Percentiles rank a stretch among this genome's conserved stretches.
These are phyloP conservation scores for Platanthera guangdongensis DNA, from an alignment of 106 monocot species.

Conservation along the genomic window DNA sequence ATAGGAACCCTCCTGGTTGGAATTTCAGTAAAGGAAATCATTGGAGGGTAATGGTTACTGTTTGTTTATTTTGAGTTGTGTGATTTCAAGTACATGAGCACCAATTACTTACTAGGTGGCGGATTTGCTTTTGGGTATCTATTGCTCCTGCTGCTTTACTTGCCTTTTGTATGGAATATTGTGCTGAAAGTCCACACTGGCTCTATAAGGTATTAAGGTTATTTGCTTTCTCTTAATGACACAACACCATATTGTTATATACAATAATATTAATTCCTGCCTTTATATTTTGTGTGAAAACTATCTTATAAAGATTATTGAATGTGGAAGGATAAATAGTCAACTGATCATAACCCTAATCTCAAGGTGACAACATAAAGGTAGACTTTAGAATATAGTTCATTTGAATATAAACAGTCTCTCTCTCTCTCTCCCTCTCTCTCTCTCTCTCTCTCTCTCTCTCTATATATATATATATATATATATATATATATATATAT, in stretches of 20 bases:
- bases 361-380: too few relatives aligned
- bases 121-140: conserved; percentile 93
- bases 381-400: too few relatives aligned
- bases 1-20: conserved; percentile 70
- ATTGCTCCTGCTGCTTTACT: conserved; percentile 63
- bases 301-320: background rate
- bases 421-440: too few relatives aligned
- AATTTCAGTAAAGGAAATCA: conserved; percentile 57
- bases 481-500: too few relatives aligned
- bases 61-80: background rate
- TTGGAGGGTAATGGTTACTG: conserved; percentile 45
- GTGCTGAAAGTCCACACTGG: conserved; percentile 97
- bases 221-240: background rate
- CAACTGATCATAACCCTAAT: too few relatives aligned
- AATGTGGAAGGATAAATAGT: background rate
- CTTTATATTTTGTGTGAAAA: background rate
- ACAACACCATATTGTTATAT: background rate
- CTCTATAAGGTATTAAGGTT: conserved; percentile 82
- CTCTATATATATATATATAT: too few relatives aligned
- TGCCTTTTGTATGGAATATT: conserved; percentile 78
- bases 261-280: background rate
- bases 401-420: too few relatives aligned
- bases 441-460: too few relatives aligned
- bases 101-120: conserved; percentile 54
- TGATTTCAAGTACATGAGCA: background rate